Evolutionary conservation across 148 eudicot genomes (phyloP).

Genomic region (Rhododendron vialii): DNA sequence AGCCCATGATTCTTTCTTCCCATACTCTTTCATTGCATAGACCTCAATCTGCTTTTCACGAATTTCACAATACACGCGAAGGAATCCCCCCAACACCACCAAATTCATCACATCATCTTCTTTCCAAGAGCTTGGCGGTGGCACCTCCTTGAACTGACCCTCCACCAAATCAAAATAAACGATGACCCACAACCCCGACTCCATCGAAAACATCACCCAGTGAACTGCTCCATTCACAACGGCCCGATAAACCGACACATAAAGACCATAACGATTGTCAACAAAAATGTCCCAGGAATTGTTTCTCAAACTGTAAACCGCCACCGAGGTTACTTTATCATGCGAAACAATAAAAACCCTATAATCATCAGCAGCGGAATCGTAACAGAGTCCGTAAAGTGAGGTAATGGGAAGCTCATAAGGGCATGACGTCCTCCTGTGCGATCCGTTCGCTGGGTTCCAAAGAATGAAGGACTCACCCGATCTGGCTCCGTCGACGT

Average conservation of each 20-base stretch:
- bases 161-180: not conserved
- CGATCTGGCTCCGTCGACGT: not conserved
- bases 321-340: not conserved
- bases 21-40: not conserved
- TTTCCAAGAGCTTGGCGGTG: not conserved
- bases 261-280: not conserved
- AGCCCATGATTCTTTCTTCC: not conserved
- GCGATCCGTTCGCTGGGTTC: not conserved
- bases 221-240: not conserved
- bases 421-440: not conserved
- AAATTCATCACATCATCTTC: not conserved
- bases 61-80: not conserved
- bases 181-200: not conserved
- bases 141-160: not conserved
- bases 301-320: not conserved
- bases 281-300: not conserved
- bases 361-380: not conserved
- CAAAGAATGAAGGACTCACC: not conserved
- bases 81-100: not conserved
- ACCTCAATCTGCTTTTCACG: not conserved
- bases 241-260: not conserved
- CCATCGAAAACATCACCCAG: not conserved
- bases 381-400: not conserved
- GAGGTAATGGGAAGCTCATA: not conserved
- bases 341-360: not conserved